Evolutionary conservation across 148 eudicot genomes (phyloP).

Genomic region (Cornus florida): DNA sequence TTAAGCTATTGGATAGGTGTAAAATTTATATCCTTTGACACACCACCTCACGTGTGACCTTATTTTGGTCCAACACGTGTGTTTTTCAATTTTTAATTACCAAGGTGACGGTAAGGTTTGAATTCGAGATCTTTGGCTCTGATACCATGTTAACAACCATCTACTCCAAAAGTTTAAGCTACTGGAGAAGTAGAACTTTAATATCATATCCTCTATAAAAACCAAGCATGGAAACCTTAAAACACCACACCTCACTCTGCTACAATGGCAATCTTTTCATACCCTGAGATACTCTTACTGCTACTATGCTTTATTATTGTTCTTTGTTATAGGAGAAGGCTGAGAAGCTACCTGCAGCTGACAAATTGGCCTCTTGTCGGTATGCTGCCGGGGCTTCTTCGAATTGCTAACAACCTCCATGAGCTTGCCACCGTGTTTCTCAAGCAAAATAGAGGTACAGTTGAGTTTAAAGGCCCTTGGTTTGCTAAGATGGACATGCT

Average conservation of each 20-base stretch:
- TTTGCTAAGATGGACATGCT: constrained; percentile 16
- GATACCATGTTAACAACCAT: no score
- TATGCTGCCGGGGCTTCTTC: not conserved
- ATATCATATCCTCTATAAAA: no score
- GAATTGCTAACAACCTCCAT: not conserved
- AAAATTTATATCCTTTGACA: no score
- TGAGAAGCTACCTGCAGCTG: not conserved
- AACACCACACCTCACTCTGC: not conserved
- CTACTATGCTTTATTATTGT: not conserved
- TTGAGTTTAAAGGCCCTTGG: constrained; percentile 26
- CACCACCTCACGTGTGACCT: no score
- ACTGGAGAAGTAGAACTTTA: no score
- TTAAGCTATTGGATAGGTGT: no score
- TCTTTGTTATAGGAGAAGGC: not conserved
- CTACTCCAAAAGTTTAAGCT: no score
- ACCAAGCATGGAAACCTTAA: not conserved
- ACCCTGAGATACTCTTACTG: not conserved
- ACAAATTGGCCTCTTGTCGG: constrained; percentile 10
- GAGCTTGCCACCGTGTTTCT: not conserved
- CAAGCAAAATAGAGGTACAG: not conserved
- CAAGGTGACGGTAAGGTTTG: no score
- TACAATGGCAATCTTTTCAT: not conserved
- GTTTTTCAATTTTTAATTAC: no score
- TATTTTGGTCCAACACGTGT: no score
- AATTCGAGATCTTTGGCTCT: no score